Base-by-base conservation (phyloP, 2,329 filamentous ascomycete species). In the Aspergillus quadrilineatus region DNA sequence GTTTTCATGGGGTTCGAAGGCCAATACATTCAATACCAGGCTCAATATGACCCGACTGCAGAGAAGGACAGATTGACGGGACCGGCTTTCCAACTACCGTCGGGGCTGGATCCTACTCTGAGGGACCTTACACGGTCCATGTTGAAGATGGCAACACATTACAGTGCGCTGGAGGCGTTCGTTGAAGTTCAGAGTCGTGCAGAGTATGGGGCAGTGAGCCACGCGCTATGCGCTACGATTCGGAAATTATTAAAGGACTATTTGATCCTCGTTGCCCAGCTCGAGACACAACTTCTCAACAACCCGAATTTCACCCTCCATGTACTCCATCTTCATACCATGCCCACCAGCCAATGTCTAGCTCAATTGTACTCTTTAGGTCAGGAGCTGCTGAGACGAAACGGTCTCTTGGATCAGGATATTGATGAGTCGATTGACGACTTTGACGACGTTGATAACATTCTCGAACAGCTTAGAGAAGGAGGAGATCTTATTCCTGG, bases 1-100 rank as follows among this genome's bases (percentile, higher is more conserved):
- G 92, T 96, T 4, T 95, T 97, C 66, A 97, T 99, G 92, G 94
- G 94, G 26, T 96, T 92, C 62, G 94, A 99, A 75, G 94, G 94
- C n/a, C 92, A 96, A 72, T 97, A 97, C 70, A 89, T 99, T 60
- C 89, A 90, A 54, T 97, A 91, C 70, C 84, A 83, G 57, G 89
- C 90, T 63, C 83, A 84, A 7, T 97, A 96, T 71, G 87, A 96
- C 64, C 91, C 92, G 0, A 78, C 82, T 3, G 86, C 90, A 50
- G 94, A 99, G 76, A 90, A 93, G 67, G 91, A 95, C 67, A 86
- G 92, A 12, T 79, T 99, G 49, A 83, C 88, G 5, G 94, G 94
- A 0, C 94, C 94, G 1, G 78, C 81, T 8, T 97, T 92, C 75
- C 86, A 86, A 61, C 86, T 97, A 59, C 78, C 90, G 6, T 83